Conservation (phyloP, 2,329 filamentous ascomycete genomes). For the Calonectria leucothoes region DNA sequence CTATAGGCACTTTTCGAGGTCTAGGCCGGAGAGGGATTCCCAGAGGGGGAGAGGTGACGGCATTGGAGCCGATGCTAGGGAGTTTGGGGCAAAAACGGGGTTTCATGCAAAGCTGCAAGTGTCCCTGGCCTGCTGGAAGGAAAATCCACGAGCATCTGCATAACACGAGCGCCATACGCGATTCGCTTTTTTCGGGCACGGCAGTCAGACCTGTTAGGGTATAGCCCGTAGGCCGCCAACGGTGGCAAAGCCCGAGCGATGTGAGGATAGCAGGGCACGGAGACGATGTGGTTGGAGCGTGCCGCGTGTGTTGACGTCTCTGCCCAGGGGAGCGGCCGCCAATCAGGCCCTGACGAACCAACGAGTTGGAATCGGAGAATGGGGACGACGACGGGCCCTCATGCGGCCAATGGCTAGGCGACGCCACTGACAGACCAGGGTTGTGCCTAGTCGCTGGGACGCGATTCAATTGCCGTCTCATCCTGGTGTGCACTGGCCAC, state of each 20-base stretch:
- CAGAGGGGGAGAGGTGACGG: slow-evolving; percentile 4
- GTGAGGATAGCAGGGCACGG: slow-evolving; percentile 30
- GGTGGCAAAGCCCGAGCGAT: slow-evolving; percentile 37
- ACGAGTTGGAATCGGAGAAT: slow-evolving; percentile 34
- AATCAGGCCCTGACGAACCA: slow-evolving; percentile 43
- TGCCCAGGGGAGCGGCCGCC: slow-evolving; percentile 37
- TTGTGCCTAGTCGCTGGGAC: background rate
- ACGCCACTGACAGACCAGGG: slow-evolving; percentile 26
- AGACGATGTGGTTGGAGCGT: slow-evolving; percentile 26
- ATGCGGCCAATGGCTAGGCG: slow-evolving; percentile 30
- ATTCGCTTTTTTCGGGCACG: slow-evolving; percentile 20
- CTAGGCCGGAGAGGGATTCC: background rate
- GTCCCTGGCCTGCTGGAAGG: slow-evolving; percentile 21
- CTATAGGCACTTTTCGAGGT: slow-evolving; percentile 29
- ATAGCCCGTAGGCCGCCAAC: slow-evolving; percentile 40
- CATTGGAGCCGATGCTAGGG: slow-evolving; percentile 12
- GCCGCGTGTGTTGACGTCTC: slow-evolving; percentile 29
- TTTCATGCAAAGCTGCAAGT: slow-evolving; percentile 35
- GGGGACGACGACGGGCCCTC: slow-evolving; percentile 30
- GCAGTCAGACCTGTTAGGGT: slow-evolving; percentile 28
- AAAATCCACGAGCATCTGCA: slow-evolving; percentile 23
- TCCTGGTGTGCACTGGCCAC: slow-evolving; percentile 15
- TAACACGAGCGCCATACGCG: slow-evolving; percentile 17
- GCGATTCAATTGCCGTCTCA: slow-evolving; percentile 20
- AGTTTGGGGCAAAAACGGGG: slow-evolving; percentile 19